Evolutionary conservation across 2,329 filamentous ascomycete genomes (phyloP), one percentile per base, ranked within the genome.

Genomic region (Sclerotinia sclerotiorum): DNA sequence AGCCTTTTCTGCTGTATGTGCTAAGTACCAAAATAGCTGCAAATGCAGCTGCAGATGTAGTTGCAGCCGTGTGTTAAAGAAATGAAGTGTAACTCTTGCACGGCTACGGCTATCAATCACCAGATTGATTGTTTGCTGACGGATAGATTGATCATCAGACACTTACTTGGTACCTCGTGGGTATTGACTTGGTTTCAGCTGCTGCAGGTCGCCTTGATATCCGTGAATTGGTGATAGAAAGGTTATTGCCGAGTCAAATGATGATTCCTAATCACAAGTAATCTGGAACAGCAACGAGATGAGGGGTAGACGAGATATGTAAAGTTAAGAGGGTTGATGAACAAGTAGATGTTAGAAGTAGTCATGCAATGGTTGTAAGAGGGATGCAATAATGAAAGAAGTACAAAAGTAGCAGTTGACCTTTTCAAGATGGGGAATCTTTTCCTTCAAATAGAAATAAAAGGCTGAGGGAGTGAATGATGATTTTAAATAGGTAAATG

Each of bases 71-170:
- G 48, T 64, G 35, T 56, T 44, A 2, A 15, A n/a, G 58, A 54
- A 68, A 55, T 48, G 56, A 61, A 32, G 46, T 54, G 56, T 67
- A 62, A 67, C 65, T 62, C 44, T 62, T 67, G 44, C 19, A 52
- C 65, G 35, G 56, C 44, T 54, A 52, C 65, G 35, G 35, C 44
- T 54, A 24, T 8, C 65, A 67, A 62, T 67, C 56, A 67, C 46
- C 56, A 46, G 27, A 27, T 19, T 8, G 54, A 27, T 29, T 62
- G 56, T 62, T 67, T 67, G 65, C 65, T 67, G 32, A 67, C 46
- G 56, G 65, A 13, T 54, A 51, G 65, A 67, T 54, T 63, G 65
- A 67, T 67, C 65, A 67, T 54, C 65, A 67, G 65, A 67, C 65
- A 46, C 65, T 62, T 27, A 67, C 39, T 42, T 42, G 5, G 39